These are phyloP conservation scores for Pouteria campechiana DNA, from an alignment of 179 eudicot species.

Conservation along the genomic window DNA sequence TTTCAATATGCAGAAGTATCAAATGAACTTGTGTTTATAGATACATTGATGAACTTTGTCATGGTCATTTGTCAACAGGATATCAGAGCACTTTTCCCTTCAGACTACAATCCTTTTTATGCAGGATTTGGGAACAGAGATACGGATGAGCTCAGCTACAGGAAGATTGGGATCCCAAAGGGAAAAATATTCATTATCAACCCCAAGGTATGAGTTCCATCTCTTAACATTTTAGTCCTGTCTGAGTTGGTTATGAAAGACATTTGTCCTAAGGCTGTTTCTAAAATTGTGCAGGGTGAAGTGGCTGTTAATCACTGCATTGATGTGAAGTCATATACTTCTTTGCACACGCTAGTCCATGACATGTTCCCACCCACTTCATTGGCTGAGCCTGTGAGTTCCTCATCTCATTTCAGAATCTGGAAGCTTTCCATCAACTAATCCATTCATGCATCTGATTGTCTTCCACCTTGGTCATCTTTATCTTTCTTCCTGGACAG, in stretches of 20 bases:
- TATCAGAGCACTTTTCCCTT: constrained; percentile 85
- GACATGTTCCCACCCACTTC: constrained; percentile 99
- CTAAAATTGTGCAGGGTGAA: constrained; percentile 53
- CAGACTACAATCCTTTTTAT: constrained; percentile 91
- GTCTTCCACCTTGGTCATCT: too few relatives aligned
- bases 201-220: constrained; percentile 54
- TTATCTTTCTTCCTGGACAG: too few relatives aligned
- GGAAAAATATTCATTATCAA: constrained; percentile 94
- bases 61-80: constrained; percentile 32
- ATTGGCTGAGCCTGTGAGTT: constrained; percentile 71
- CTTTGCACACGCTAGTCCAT: constrained; percentile 81
- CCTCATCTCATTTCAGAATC: too few relatives aligned
- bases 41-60: too few relatives aligned
- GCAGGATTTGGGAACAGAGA: constrained; percentile 97
- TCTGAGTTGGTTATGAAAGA: not conserved
- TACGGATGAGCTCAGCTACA: constrained; percentile 90
- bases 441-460: too few relatives aligned
- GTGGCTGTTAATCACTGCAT: constrained; percentile 73
- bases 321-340: constrained; percentile 84
- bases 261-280: not conserved
- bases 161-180: constrained; percentile 87
- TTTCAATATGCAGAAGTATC: too few relatives aligned
- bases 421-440: too few relatives aligned
- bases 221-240: not conserved
- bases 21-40: too few relatives aligned